Evolutionary conservation across 768 basidiomycete species (phyloP).

Genomic region (Kwoniella shandongensis): DNA sequence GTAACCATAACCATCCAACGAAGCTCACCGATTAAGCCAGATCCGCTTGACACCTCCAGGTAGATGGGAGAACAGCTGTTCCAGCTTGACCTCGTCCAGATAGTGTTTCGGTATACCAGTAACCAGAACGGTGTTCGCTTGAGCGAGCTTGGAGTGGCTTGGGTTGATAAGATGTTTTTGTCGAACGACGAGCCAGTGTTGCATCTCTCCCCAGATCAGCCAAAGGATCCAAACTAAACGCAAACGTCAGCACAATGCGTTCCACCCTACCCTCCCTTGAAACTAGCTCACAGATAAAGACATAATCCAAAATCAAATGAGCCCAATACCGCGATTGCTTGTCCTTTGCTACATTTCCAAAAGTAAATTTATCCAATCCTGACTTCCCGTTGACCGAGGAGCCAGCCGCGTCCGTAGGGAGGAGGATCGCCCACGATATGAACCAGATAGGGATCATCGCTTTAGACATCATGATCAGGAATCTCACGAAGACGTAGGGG

Average conservation of each 20-base stretch:
- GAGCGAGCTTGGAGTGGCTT: conserved; percentile 70
- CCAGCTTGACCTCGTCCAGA: conserved; percentile 68
- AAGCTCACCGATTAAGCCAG: conserved; percentile 78
- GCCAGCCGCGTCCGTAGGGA: conserved; percentile 68
- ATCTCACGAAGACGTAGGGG: conserved; percentile 91
- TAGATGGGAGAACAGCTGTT: conserved; percentile 70
- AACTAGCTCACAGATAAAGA: conserved; percentile 80
- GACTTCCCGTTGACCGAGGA: conserved; percentile 58
- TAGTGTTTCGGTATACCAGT: conserved; percentile 82
- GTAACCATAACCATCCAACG: background rate
- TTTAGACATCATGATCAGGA: conserved; percentile 76
- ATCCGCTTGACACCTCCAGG: conserved; percentile 88
- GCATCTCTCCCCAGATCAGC: conserved; percentile 77
- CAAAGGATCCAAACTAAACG: conserved; percentile 76
- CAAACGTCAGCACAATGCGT: background rate
- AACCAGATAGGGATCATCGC: conserved; percentile 88
- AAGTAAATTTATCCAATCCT: conserved; percentile 71
- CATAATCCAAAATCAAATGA: conserved; percentile 71
- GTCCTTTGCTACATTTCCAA: conserved; percentile 68
- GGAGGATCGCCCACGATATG: conserved; percentile 77
- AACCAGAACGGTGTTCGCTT: conserved; percentile 85
- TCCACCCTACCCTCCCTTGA: background rate
- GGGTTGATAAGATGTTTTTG: conserved; percentile 78
- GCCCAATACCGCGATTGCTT: conserved; percentile 68
- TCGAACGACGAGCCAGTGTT: conserved; percentile 71